phyloP scores from a whole-genome alignment of 108 stramenopile species.

The Schizochytrium sp. region DNA sequence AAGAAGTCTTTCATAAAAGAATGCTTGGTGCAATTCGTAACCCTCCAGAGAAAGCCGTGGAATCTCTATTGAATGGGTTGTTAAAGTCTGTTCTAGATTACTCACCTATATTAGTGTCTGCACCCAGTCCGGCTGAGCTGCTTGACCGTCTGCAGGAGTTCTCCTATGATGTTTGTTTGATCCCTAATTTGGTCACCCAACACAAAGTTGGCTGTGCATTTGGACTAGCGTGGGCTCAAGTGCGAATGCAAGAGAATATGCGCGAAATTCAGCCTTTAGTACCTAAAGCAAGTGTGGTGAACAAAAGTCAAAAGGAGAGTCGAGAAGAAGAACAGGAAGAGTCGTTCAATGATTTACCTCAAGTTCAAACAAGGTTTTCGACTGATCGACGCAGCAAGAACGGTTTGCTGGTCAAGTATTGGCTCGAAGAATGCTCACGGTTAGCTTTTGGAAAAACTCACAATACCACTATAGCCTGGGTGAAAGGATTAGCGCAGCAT shows the following conservation, averaged over 20 bases:
- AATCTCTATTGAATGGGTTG: neutral
- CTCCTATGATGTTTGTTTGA: neutral
- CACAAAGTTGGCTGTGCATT: slow-evolving; percentile 37
- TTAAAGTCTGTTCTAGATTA: neutral
- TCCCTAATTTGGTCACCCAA: neutral
- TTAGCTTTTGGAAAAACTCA: neutral
- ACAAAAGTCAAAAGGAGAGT: too few species aligned
- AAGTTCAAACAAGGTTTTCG: too few species aligned
- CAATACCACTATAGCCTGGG: neutral
- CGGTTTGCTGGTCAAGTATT: neutral
- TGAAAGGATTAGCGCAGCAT: neutral
- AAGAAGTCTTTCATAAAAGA: neutral
- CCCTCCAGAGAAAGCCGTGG: neutral
- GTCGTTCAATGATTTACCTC: too few species aligned
- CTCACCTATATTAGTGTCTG: neutral
- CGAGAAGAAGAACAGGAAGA: too few species aligned
- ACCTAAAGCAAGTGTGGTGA: too few species aligned
- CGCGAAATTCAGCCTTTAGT: too few species aligned
- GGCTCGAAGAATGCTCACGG: slow-evolving; percentile 35
- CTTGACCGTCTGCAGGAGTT: slow-evolving; percentile 7
- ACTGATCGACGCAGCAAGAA: neutral
- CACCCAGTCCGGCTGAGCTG: neutral
- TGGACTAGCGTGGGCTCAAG: neutral
- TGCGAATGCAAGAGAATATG: neutral
- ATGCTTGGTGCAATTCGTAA: neutral